Conservation (phyloP, 306 rosid species). For the Cucumis sativus region Cucumber_9930_V3 NC_026659.2:2575501-2576000, state of each 20-base stretch:
- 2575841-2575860: slow-evolving; percentile 71
- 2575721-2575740: neutral
- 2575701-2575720: neutral
- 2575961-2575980: slow-evolving; percentile 70
- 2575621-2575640: neutral
- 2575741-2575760: neutral
- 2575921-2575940: slow-evolving; percentile 97
- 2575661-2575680: neutral
- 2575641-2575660: neutral
- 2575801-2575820: neutral
- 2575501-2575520: neutral
- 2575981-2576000: slow-evolving; percentile 47
- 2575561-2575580: neutral
- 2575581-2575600: neutral
- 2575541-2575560: neutral
- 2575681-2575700: neutral
- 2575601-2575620: neutral
- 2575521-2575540: neutral
- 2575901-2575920: slow-evolving; percentile 83
- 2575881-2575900: slow-evolving; percentile 69
- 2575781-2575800: neutral
- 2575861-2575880: slow-evolving; percentile 63
- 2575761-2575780: neutral
- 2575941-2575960: slow-evolving; percentile 90
- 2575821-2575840: neutral